phyloP scores from a whole-genome alignment of 805 yeast species.

The Hanseniaspora mollemarum region DNA sequence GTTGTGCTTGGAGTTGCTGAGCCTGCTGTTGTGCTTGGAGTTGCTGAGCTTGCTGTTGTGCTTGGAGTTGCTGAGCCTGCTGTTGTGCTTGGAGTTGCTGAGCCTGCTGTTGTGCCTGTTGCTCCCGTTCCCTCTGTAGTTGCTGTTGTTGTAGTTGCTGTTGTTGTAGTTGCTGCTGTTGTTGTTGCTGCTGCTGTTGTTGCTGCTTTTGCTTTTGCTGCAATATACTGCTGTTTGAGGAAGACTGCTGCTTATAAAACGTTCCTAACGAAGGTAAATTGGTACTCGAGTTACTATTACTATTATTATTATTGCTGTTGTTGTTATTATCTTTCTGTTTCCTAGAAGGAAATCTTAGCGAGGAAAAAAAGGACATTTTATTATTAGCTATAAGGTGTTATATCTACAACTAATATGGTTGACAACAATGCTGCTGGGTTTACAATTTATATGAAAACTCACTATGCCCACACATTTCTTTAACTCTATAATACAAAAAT shows the following conservation, averaged over 20 bases:
- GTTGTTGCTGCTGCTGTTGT: constrained; percentile 17
- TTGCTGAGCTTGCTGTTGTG: constrained; percentile 12
- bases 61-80: constrained; percentile 12
- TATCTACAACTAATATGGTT: too few relatives aligned
- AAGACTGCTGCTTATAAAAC: constrained; percentile 4
- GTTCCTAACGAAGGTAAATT: constrained; percentile 9
- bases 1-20: constrained; percentile 14
- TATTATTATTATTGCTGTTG: constrained; percentile 5
- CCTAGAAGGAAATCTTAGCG: constrained; percentile 14
- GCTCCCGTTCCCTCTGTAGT: constrained; percentile 22
- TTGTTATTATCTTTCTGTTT: constrained; percentile 8
- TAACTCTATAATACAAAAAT: too few relatives aligned
- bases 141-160: constrained; percentile 24
- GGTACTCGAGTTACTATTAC: not conserved
- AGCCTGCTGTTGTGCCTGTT: constrained; percentile 18
- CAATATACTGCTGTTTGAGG: not conserved
- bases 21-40: constrained; percentile 13
- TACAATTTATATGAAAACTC: too few relatives aligned
- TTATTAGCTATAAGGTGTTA: too few relatives aligned
- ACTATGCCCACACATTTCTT: too few relatives aligned
- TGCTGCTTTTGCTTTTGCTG: constrained; percentile 2
- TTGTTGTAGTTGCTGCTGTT: constrained; percentile 27
- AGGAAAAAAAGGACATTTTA: constrained; percentile 13
- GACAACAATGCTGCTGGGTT: too few relatives aligned
- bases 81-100: constrained; percentile 15